Conservation (phyloP, 1,139 yeast species). For the Kodamaea alishanica region DNA sequence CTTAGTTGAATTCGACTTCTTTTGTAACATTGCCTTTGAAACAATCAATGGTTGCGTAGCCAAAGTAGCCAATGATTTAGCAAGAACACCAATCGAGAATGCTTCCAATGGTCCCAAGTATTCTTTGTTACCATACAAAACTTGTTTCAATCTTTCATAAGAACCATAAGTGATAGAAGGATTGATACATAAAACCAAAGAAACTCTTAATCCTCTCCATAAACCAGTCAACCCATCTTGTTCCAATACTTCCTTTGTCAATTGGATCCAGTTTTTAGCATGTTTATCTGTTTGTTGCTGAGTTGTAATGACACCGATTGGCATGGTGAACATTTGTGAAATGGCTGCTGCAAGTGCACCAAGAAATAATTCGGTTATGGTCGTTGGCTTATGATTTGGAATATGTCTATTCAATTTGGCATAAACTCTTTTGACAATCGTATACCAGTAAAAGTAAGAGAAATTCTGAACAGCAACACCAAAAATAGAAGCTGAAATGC, state of each 20-base stretch:
- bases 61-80: constrained; percentile 77
- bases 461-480: constrained; percentile 81
- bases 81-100: constrained; percentile 70
- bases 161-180: constrained; percentile 89
- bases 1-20: constrained; percentile 31
- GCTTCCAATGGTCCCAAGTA: constrained; percentile 62
- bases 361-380: constrained; percentile 67
- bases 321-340: constrained; percentile 80
- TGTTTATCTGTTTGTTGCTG: constrained; percentile 68
- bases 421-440: constrained; percentile 62
- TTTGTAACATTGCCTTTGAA: constrained; percentile 78
- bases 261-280: constrained; percentile 40
- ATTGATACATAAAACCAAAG: constrained; percentile 72
- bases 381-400: constrained; percentile 44
- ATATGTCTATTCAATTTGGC: constrained; percentile 39
- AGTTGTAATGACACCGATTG: constrained; percentile 78
- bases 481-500: constrained; percentile 63
- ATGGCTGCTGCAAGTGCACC: constrained; percentile 86
- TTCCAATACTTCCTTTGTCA: constrained; percentile 54
- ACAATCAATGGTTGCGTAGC: constrained; percentile 84
- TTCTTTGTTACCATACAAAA: constrained; percentile 46
- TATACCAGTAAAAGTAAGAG: constrained; percentile 85
- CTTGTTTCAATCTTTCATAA: constrained; percentile 63
- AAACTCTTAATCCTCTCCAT: constrained; percentile 84
- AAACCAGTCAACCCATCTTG: constrained; percentile 71